These are phyloP conservation scores for Salix udensis DNA, from an alignment of 345 rosid genomes.

Conservation along the genomic window DNA sequence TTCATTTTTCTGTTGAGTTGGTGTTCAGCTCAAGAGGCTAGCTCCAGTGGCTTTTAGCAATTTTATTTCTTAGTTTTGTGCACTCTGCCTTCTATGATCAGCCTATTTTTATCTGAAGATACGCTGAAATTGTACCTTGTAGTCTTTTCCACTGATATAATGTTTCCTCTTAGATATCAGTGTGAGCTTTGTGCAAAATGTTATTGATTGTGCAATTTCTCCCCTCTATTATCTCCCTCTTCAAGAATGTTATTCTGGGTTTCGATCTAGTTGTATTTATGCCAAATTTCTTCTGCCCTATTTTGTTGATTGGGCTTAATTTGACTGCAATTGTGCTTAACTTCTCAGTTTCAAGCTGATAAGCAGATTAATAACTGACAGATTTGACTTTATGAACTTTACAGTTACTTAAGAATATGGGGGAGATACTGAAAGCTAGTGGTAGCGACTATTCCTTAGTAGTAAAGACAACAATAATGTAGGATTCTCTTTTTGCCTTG, in stretches of 20 bases:
- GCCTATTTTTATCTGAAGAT: background rate
- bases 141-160: background rate
- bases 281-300: background rate
- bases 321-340: background rate
- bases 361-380: background rate
- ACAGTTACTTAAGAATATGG: constrained; percentile 58
- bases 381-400: background rate
- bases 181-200: background rate
- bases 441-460: constrained; percentile 53
- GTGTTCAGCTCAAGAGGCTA: background rate
- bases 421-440: constrained; percentile 58
- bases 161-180: background rate
- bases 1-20: background rate
- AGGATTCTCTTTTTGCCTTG: constrained; percentile 1
- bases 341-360: background rate
- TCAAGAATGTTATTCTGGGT: background rate
- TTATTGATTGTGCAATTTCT: background rate
- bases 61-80: background rate
- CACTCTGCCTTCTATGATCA: background rate
- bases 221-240: background rate
- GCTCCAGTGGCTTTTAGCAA: background rate
- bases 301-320: background rate
- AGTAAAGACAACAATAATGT: constrained; percentile 67
- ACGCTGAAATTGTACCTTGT: background rate
- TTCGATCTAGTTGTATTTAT: background rate